Evolutionary conservation across 1,284 basidiomycete species (phyloP).

Genomic region (Puccinia brachypodii): DNA sequence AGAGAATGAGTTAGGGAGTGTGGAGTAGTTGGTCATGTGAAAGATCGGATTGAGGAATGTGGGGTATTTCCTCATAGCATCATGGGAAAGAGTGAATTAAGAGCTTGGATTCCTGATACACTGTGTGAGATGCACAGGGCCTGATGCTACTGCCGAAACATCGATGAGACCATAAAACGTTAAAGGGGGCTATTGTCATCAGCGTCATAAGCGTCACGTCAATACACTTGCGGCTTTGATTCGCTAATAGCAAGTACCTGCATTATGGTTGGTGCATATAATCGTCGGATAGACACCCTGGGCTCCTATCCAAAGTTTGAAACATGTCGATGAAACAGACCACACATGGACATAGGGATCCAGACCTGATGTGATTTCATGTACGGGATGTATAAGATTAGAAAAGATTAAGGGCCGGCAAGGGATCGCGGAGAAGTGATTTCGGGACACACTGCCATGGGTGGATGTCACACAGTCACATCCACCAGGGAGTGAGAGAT

Average conservation of each 20-base stretch:
- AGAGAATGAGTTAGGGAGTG: neutral
- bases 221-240: neutral
- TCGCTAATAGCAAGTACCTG: neutral
- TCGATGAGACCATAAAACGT: neutral
- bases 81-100: too few relatives aligned
- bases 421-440: neutral
- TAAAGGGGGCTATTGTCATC: neutral
- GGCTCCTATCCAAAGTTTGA: neutral
- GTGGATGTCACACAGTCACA: neutral
- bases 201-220: neutral
- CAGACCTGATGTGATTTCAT: neutral
- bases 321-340: neutral
- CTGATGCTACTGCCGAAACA: neutral
- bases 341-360: neutral
- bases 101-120: neutral
- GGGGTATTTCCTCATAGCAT: too few relatives aligned
- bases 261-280: too few relatives aligned
- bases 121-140: neutral
- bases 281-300: neutral
- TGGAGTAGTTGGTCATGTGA: neutral
- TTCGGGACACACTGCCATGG: neutral
- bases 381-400: neutral
- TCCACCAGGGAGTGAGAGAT: neutral
- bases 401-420: neutral
- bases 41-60: neutral